Percentiles rank a stretch among this genome's conserved stretches.
phyloP scores from a whole-genome alignment of 768 basidiomycete genomes.

The Pleurotus citrinopileatus region DNA sequence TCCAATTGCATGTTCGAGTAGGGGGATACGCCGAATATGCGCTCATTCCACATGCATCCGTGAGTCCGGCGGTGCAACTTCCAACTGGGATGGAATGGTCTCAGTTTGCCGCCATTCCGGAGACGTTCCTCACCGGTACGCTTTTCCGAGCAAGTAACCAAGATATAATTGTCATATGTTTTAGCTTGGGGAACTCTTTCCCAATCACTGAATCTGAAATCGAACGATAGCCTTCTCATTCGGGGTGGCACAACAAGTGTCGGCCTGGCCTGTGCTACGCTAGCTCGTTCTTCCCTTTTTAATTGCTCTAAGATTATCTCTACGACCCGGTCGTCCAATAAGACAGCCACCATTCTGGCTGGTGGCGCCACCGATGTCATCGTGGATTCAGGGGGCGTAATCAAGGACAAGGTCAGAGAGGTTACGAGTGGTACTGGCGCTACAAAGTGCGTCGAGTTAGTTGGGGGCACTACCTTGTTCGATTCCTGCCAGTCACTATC shows the following conservation, averaged over 20 bases:
- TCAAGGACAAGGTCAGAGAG: constrained; percentile 17
- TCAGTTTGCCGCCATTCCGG: constrained; percentile 22
- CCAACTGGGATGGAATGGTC: constrained; percentile 19
- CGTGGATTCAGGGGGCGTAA: constrained; percentile 15
- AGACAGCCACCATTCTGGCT: constrained; percentile 12
- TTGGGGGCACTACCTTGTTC: constrained; percentile 17
- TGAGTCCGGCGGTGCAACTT: constrained; percentile 19
- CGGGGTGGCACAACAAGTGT: constrained; percentile 22
- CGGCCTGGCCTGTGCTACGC: constrained; percentile 19
- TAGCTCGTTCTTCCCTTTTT: constrained; percentile 21
- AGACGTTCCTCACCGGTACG: constrained; percentile 22
- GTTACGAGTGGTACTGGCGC: constrained; percentile 18
- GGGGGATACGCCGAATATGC: constrained; percentile 24
- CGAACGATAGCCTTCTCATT: constrained; percentile 20
- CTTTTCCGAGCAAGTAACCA: background rate
- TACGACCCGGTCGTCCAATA: constrained; percentile 18
- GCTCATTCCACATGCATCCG: constrained; percentile 20
- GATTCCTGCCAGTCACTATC: constrained; percentile 17
- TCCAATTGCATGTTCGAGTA: background rate
- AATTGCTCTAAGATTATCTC: constrained; percentile 17
- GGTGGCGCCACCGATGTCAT: constrained; percentile 20
- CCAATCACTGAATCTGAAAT: constrained; percentile 13
- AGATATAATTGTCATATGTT: background rate
- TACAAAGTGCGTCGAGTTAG: constrained; percentile 20
- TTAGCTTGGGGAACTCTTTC: constrained; percentile 19